These are phyloP conservation scores for Escallonia herrerae DNA, from an alignment of 129 eudicot genomes.

Conservation along the genomic window DNA sequence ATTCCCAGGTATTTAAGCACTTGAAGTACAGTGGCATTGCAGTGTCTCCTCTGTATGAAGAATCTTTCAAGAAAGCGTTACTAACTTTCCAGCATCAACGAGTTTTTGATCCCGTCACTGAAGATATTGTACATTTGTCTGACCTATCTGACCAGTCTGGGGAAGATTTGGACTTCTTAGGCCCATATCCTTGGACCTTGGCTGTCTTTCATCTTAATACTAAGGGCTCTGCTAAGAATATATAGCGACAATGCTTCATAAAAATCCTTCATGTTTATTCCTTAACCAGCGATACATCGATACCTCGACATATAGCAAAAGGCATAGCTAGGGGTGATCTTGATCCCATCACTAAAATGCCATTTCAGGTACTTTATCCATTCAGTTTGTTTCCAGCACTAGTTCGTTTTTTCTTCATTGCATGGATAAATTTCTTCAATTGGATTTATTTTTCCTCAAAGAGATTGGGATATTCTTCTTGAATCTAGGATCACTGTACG, in stretches of 20 bases:
- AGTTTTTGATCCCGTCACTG: constrained; percentile 67
- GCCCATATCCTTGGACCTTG: constrained; percentile 99
- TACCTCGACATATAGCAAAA: constrained; percentile 72
- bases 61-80: constrained; percentile 75
- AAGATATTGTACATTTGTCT: constrained; percentile 67
- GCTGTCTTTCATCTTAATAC: not conserved
- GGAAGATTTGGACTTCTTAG: constrained; percentile 76
- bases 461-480: not conserved
- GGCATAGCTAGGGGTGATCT: constrained; percentile 85
- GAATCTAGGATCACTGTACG: no score
- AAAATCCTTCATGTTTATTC: constrained; percentile 9
- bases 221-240: not conserved
- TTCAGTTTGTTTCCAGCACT: not conserved
- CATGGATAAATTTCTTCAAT: not conserved
- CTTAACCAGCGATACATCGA: constrained; percentile 52
- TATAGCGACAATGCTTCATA: not conserved
- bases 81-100: constrained; percentile 89
- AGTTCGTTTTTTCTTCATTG: not conserved
- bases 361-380: constrained; percentile 55
- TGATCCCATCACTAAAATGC: constrained; percentile 71
- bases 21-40: constrained; percentile 56
- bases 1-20: constrained; percentile 82
- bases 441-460: not conserved
- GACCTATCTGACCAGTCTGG: constrained; percentile 33
- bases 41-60: constrained; percentile 67